phyloP scores from a whole-genome alignment of 225 moss, liverwort and hornwort species.

The Rhytidiadelphus loreus region DNA sequence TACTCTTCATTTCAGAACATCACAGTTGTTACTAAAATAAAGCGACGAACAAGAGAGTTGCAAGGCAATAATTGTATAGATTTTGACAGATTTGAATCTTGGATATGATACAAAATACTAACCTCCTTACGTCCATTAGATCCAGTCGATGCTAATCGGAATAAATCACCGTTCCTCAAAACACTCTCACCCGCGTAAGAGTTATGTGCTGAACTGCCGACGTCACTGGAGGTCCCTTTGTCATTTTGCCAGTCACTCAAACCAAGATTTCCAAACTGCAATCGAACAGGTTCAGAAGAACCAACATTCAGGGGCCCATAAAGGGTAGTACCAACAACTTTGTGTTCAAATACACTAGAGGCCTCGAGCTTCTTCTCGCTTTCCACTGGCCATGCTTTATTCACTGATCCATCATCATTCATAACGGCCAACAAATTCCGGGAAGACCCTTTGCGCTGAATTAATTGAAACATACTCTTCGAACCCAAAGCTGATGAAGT shows the following conservation, averaged over 20 bases:
- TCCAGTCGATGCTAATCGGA: slow-evolving; percentile 40
- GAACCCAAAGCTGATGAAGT: slow-evolving; percentile 89
- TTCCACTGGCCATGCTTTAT: slow-evolving; percentile 79
- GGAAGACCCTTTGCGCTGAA: slow-evolving; percentile 88
- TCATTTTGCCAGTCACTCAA: slow-evolving; percentile 85
- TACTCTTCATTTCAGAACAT: neutral
- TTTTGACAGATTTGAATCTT: neutral
- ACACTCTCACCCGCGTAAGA: slow-evolving; percentile 25
- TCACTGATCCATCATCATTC: slow-evolving; percentile 86
- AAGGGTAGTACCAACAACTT: slow-evolving; percentile 59
- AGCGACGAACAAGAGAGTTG: neutral
- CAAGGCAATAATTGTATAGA: neutral
- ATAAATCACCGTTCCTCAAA: slow-evolving; percentile 16
- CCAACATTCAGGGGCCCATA: slow-evolving; percentile 77
- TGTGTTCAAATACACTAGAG: slow-evolving; percentile 37
- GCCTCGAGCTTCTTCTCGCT: slow-evolving; percentile 30
- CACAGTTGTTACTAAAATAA: neutral
- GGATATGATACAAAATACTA: neutral
- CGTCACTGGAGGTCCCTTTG: slow-evolving; percentile 66
- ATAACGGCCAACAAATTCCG: slow-evolving; percentile 86
- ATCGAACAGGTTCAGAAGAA: slow-evolving; percentile 71
- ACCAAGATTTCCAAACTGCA: slow-evolving; percentile 87
- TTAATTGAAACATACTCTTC: slow-evolving; percentile 94
- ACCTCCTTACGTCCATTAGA: slow-evolving; percentile 69
- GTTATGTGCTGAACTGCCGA: slow-evolving; percentile 49